Evolutionary conservation across 2,329 filamentous ascomycete species (phyloP).

Genomic region (Cordyceps militaris): DNA sequence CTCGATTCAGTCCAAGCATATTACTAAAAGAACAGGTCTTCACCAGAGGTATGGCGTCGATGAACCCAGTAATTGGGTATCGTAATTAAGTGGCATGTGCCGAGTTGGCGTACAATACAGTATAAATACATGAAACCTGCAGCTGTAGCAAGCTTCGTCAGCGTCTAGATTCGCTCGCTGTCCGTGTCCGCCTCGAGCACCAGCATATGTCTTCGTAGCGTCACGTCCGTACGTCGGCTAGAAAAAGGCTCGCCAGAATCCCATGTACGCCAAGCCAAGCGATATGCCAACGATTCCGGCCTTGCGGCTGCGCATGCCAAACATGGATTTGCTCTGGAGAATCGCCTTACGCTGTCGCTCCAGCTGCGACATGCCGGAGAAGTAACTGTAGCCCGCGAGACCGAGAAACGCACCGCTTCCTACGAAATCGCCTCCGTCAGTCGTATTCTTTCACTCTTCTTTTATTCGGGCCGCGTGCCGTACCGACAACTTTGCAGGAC

Average conservation of each 20-base stretch:
- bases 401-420: slow-evolving; percentile 70
- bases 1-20: no score
- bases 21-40: background rate
- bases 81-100: background rate
- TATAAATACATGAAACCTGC: background rate
- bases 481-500: slow-evolving; percentile 65
- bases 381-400: slow-evolving; percentile 70
- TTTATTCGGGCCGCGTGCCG: slow-evolving; percentile 17
- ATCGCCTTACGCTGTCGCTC: slow-evolving; percentile 59
- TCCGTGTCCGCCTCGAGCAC: background rate
- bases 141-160: background rate
- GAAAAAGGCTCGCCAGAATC: slow-evolving; percentile 59
- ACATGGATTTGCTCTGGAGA: slow-evolving; percentile 59
- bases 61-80: slow-evolving; percentile 5
- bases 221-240: slow-evolving; percentile 25
- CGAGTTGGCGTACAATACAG: slow-evolving; percentile 1
- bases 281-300: slow-evolving; percentile 63
- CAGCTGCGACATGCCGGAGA: slow-evolving; percentile 66
- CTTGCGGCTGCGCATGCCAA: slow-evolving; percentile 65
- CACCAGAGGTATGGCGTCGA: background rate
- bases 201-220: background rate
- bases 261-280: slow-evolving; percentile 59
- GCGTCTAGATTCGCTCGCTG: background rate
- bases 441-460: background rate
- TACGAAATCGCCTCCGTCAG: slow-evolving; percentile 25